Conservation (phyloP, 1,284 basidiomycete genomes). For the Trichosporon ovoides region DNA sequence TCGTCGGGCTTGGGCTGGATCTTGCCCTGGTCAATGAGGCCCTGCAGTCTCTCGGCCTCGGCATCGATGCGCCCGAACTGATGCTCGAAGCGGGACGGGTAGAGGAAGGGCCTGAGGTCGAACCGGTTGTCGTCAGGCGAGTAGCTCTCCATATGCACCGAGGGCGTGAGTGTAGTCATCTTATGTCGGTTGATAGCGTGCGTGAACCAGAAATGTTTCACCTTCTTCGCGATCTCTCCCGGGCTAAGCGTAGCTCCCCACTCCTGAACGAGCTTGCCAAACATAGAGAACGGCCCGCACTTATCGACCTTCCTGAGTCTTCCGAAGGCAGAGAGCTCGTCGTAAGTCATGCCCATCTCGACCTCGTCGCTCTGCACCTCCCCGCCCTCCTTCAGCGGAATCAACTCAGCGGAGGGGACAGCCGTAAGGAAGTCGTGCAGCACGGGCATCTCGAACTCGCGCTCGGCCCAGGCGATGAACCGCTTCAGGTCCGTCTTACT, state of each 20-base stretch:
- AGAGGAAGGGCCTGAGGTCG: conserved; percentile 92
- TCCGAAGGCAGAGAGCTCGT: conserved; percentile 90
- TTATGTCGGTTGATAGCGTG: conserved; percentile 96
- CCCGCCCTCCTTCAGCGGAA: conserved; percentile 79
- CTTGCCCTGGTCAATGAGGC: conserved; percentile 49
- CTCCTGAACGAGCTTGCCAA: conserved; percentile 85
- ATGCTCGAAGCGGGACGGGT: conserved; percentile 88
- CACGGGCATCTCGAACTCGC: conserved; percentile 76
- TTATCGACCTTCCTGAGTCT: conserved; percentile 92
- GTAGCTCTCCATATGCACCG: conserved; percentile 80
- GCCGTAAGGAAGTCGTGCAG: conserved; percentile 84
- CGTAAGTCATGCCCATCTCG: conserved; percentile 99
- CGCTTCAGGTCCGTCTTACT: conserved; percentile 96
- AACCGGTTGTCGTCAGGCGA: conserved; percentile 54
- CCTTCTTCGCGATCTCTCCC: conserved; percentile 88
- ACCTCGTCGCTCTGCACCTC: conserved; percentile 96
- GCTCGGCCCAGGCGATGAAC: conserved; percentile 81
- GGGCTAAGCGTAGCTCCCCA: conserved; percentile 80
- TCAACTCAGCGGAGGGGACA: conserved; percentile 92
- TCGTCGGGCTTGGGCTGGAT: conserved; percentile 2
- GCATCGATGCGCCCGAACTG: conserved; percentile 94
- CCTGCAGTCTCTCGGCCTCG: conserved; percentile 62
- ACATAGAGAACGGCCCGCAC: conserved; percentile 95
- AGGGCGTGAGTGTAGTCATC: conserved; percentile 97
- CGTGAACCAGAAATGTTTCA: conserved; percentile 96